Evolutionary conservation across 441 rosid species (phyloP), one percentile per base, ranked within the genome.

Genomic region (Viola pubescens): DNA sequence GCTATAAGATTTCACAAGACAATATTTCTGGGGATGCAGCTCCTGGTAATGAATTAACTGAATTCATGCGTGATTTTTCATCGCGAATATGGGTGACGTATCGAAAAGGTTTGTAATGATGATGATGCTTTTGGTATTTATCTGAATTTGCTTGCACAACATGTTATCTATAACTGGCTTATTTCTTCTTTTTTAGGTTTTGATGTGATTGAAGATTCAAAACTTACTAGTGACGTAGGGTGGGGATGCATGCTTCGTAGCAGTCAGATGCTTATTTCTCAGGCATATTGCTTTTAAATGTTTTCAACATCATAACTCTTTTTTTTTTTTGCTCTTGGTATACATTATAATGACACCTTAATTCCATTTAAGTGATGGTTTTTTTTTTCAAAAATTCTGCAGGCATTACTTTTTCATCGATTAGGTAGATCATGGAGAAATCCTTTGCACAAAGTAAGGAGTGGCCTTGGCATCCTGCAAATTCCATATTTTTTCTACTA

Each of bases 171-270:
- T 4, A 41, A 11, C 4, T 45, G 7, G 62, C 66, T 55, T 58
- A 45, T 47, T 43, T 58, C 52, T 5, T 3, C 58, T 8, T 51
- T 37, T 60, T 51, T 73, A 89, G 97, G 95, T 58, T 92, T 89
- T 76, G 82, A 79, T 65, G 74, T 89, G 14, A 76, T 92, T 66
- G 87, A 70, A 61, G 84, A 80, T 67, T 75, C 94, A 50, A 80
- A 78, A 50, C 68, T 76, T 52, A 82, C 83, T 3, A 89, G 84
- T 69, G 98, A 92, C 73, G 90, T 72, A 7, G 67, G 75, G 62
- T 92, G 98, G 98, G 98, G 98, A 63, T 92, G 98, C 82, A 92
- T 92, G 98, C 77, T 89, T 43, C 83, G 98, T 53, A 89, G 98
- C 73, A 81, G 98, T 76, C 98, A 92, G 79, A 92, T 92, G 98